Conservation (phyloP, 2,329 filamentous ascomycete species). For the Talaromyces sp. region DNA sequence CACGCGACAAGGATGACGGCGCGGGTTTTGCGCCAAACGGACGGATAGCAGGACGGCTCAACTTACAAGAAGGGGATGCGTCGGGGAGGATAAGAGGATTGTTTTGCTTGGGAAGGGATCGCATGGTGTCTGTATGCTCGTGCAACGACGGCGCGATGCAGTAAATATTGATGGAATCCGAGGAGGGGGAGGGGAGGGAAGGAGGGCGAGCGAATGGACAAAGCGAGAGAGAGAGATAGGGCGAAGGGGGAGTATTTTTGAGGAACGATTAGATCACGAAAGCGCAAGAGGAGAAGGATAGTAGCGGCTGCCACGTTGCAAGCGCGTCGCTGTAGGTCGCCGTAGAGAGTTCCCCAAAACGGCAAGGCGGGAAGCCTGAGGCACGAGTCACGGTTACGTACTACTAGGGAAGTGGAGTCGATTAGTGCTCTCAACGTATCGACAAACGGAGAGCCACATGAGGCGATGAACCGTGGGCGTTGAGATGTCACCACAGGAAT, state of each 20-base stretch:
- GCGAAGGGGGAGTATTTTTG: conserved; percentile 2
- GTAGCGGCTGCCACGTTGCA: conserved; percentile 46
- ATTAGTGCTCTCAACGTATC: background rate
- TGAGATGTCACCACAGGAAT: background rate
- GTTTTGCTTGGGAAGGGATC: conserved; percentile 46
- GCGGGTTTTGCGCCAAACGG: conserved; percentile 23
- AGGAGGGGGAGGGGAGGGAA: background rate
- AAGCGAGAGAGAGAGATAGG: conserved; percentile 24
- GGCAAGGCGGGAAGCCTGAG: conserved; percentile 13
- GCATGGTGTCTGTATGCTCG: conserved; percentile 34
- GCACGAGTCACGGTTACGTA: conserved; percentile 12
- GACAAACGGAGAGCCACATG: background rate
- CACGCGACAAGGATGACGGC: conserved; percentile 17
- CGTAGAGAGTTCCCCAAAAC: conserved; percentile 9
- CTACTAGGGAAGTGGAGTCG: background rate
- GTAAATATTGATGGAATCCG: background rate
- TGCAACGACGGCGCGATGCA: background rate
- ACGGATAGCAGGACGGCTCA: conserved; percentile 21
- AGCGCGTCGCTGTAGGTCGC: conserved; percentile 36
- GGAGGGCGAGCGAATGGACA: conserved; percentile 23
- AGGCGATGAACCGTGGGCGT: background rate
- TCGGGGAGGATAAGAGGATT: conserved; percentile 49
- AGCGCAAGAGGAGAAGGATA: conserved; percentile 19
- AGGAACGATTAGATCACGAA: conserved; percentile 12
- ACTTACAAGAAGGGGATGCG: conserved; percentile 48